Conservation (phyloP, 2,329 filamentous ascomycete species). For the Fusarium sp. region DNA sequence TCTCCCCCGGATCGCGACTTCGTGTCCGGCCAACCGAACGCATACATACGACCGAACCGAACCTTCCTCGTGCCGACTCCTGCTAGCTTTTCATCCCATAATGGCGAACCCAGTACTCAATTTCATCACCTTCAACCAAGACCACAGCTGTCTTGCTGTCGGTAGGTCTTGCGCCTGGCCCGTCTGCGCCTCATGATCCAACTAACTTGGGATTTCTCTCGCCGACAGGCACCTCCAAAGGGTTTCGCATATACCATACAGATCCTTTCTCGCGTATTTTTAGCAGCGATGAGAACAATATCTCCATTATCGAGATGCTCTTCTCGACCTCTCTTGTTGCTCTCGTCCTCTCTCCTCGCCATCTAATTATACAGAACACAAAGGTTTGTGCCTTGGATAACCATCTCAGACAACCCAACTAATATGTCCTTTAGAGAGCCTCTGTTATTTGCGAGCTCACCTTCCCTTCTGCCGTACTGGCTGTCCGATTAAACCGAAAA, state of each 20-base stretch:
- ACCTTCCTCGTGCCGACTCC: background rate
- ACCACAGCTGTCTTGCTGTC: conserved; percentile 95
- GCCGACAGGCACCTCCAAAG: conserved; percentile 79
- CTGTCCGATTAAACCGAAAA: conserved; percentile 92
- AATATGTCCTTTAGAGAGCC: conserved; percentile 56
- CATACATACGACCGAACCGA: background rate
- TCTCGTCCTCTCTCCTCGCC: conserved; percentile 86
- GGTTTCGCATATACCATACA: conserved; percentile 95
- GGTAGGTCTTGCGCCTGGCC: conserved; percentile 62
- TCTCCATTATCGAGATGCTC: conserved; percentile 97
- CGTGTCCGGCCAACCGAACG: background rate
- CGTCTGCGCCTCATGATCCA: conserved; percentile 4
- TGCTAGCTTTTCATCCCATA: conserved; percentile 34
- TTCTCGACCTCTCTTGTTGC: conserved; percentile 98
- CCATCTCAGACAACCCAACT: conserved; percentile 20
- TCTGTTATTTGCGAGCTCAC: conserved; percentile 98
- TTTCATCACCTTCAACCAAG: conserved; percentile 99
- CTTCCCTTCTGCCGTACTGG: conserved; percentile 94
- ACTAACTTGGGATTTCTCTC: conserved; percentile 10
- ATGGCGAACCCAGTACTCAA: conserved; percentile 83
- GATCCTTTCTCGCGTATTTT: conserved; percentile 96
- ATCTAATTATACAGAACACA: conserved; percentile 96
- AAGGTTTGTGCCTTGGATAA: conserved; percentile 66
- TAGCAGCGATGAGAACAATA: conserved; percentile 92
- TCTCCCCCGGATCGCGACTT: background rate